Percentiles rank a stretch among this genome's conserved stretches.
Conservation (phyloP, 331 rosid genomes). For the Rhamnella rubrinervis region DNA sequence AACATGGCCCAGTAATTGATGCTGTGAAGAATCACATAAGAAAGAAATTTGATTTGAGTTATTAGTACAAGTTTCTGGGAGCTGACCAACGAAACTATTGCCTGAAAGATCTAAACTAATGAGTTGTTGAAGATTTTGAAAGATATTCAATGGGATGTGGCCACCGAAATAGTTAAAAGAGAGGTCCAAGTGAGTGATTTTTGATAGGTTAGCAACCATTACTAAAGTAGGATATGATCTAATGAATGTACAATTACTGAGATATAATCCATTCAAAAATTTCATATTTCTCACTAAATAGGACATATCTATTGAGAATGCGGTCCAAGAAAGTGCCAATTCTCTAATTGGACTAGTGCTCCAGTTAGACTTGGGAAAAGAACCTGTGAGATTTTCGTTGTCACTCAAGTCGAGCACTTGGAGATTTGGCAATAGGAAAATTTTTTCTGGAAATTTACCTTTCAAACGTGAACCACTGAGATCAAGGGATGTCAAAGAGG, state of each 20-base stretch:
- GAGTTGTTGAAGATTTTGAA: neutral
- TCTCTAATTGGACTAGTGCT: neutral
- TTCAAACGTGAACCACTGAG: fast-evolving
- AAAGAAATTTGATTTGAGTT: neutral
- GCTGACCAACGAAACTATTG: neutral
- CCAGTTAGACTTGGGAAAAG: conserved; percentile 21
- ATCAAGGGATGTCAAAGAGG: conserved; percentile 26
- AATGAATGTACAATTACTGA: neutral
- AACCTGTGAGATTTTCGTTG: neutral
- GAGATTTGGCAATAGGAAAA: conserved; percentile 23
- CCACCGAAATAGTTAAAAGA: neutral
- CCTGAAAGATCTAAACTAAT: neutral
- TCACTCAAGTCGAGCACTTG: neutral
- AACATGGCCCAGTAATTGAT: neutral
- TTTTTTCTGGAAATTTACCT: conserved; percentile 6
- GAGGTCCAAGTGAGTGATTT: neutral
- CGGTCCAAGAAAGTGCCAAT: neutral
- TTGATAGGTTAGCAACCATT: neutral
- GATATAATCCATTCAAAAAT: neutral
- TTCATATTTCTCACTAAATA: neutral
- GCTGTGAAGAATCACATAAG: neutral
- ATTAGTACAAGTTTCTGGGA: neutral
- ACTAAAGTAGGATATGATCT: neutral
- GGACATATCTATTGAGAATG: neutral
- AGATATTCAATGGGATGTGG: conserved; percentile 13